Evolutionary conservation across 345 rosid species (phyloP), one percentile per base, ranked within the genome.

Genomic region (Eutrema heterophyllum): DNA sequence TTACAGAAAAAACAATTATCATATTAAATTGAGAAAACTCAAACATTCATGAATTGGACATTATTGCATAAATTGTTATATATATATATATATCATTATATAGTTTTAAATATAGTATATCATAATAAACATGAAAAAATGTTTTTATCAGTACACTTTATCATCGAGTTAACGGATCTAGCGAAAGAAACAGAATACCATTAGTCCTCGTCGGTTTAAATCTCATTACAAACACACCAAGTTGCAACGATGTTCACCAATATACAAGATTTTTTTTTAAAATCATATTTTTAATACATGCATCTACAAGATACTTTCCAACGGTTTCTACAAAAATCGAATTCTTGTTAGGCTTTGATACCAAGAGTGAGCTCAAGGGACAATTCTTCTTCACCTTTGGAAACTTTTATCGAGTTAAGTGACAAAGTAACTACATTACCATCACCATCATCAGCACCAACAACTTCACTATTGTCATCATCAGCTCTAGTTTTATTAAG

Each of bases 281-380:
- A 51, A 6, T 8, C 1, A 61, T 40, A 41, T 35, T 55, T 14
- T 35, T 21, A 45, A 38, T 61, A 50, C 68, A 48, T 8, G 16
- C 41, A 39, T 55, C 12, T 43, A 73, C 64, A 55, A 44, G 32
- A 56, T 29, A 73, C 53, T 9, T 33, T 67, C 45, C 51, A 57
- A 38, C 38, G 14, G 50, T 49, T 49, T 49, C 44, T 4, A 32
- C 39, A 56, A 18, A 44, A 11, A 33, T 36, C n/a, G 41, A 45
- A 45, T 11, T 36, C 41, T 16, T 45, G 49, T 65, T 39, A 74
- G 21, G 63, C 15, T 5, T 26, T 70, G 50, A 63, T 46, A 63
- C 71, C 70, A 29, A 76, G 75, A 39, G 75, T 55, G 67, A 76
- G 80, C 13, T 76, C 80, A 64, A 76, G 75, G 30, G 71, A 76